Evolutionary conservation across 805 yeast species (phyloP), one percentile per base, ranked within the genome.

Genomic region (Candida ficus): DNA sequence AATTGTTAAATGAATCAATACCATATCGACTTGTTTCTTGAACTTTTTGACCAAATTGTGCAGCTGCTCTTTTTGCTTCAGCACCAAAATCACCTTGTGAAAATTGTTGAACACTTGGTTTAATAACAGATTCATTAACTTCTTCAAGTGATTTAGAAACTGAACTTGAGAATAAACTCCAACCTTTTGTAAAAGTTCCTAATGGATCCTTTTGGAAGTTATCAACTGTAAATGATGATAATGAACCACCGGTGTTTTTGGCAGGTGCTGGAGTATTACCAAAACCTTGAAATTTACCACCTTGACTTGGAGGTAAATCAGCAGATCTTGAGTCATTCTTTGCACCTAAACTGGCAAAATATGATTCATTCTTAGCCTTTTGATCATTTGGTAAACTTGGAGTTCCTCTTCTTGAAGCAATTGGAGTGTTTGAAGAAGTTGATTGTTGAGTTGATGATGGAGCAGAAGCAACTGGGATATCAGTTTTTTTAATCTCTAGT

Each of bases 1-100:
- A 78, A 14, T 68, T 67, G 46, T 70, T 72, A 53, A 76, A 72
- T 67, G 59, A 79, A 48, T 80, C 83, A 39, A 78, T 79, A 21
- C 95, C 86, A 49, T 77, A 78, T 45, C 70, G 74, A 26, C 95
- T 84, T 1, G 96, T 87, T 48, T 89, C 95, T 60, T 85, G 95
- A 67, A 91, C 84, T 57, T 80, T 88, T 58, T 86, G 95, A 35
- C 97, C 96, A 66, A 91, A 93, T 68, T 93, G 97, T 44, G 87
- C 82, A 75, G 95, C 86, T n/a, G 98, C 98, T 51, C 88, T 77
- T 47, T 75, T 79, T 5, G 98, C 93, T 56, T 88, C 95, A 41
- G 64, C 68, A 19, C 95, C 78, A 33, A 86, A 62, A 44, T 93
- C 98, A 46, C 85, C 78, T 46, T 80, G 88, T 29, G 81, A 76